Evolutionary conservation across 164 flowering plant genomes (phyloP).

Genomic region (Stephania japonica): DNA sequence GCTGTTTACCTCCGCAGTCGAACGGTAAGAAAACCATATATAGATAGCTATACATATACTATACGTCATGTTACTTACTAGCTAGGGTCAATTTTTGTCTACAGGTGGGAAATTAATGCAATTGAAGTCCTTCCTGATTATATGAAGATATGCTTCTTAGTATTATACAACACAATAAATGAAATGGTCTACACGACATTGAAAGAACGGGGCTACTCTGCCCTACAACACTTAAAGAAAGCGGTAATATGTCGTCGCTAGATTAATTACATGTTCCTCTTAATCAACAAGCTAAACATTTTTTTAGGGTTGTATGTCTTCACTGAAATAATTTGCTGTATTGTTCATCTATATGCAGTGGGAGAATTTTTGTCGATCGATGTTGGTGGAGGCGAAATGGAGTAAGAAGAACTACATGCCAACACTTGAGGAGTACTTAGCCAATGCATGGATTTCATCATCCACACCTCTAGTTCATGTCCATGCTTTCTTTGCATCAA

Average conservation of each 20-base stretch:
- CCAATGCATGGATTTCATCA: constrained; percentile 47
- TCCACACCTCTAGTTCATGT: constrained; percentile 31
- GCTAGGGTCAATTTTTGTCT: not conserved
- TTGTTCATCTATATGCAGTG: constrained; percentile 27
- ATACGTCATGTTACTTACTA: not conserved
- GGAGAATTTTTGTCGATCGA: constrained; percentile 40
- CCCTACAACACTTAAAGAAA: constrained; percentile 29
- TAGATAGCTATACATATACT: no score
- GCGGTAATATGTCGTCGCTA: constrained; percentile 19
- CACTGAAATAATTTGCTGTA: not conserved
- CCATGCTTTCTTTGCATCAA: constrained; percentile 24
- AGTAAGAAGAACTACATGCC: constrained; percentile 30
- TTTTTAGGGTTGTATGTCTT: not conserved
- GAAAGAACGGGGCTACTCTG: constrained; percentile 22
- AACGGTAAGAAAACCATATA: constrained; percentile 12
- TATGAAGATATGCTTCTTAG: constrained; percentile 39
- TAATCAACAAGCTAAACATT: not conserved
- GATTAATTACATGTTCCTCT: not conserved
- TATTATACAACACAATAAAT: constrained; percentile 26
- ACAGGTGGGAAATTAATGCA: constrained; percentile 44
- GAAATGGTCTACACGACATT: constrained; percentile 31
- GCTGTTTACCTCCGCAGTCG: constrained; percentile 34
- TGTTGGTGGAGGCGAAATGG: constrained; percentile 56
- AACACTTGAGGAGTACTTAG: constrained; percentile 36
- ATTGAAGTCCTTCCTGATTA: constrained; percentile 39